These are phyloP conservation scores for Dictyostelium purpureum DNA, from an alignment of 78 protist genomes.

Conservation along the genomic window DNA sequence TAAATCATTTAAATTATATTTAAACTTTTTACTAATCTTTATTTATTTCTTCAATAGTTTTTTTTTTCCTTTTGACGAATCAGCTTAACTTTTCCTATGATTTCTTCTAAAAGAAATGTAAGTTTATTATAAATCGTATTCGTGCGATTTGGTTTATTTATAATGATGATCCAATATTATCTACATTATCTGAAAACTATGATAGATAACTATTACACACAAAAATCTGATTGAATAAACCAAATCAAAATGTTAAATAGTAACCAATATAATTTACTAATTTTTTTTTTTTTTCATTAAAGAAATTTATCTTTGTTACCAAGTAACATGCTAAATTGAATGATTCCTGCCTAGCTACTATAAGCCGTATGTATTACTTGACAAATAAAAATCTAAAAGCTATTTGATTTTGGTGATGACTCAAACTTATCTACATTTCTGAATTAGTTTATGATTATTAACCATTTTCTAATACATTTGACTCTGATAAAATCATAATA, in stretches of 20 bases:
- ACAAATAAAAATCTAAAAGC: too few relatives aligned
- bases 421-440: background rate
- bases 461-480: too few relatives aligned
- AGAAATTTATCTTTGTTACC: too few relatives aligned
- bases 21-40: background rate
- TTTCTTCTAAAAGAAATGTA: background rate
- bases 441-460: too few relatives aligned
- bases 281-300: background rate
- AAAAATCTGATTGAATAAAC: background rate
- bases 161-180: slow-evolving; percentile 5
- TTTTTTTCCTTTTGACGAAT: background rate
- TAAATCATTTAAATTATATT: background rate
- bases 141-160: background rate
- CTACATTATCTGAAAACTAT: slow-evolving; percentile 24
- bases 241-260: background rate
- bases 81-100: background rate
- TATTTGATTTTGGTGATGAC: too few relatives aligned
- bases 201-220: background rate
- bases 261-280: background rate
- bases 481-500: too few relatives aligned
- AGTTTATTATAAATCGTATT: background rate
- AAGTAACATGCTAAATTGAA: background rate
- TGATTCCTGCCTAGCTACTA: background rate
- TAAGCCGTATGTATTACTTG: background rate
- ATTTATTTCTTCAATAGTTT: background rate